Conservation (phyloP, 177 flowering plant genomes). For the Vitis hybrid region DNA sequence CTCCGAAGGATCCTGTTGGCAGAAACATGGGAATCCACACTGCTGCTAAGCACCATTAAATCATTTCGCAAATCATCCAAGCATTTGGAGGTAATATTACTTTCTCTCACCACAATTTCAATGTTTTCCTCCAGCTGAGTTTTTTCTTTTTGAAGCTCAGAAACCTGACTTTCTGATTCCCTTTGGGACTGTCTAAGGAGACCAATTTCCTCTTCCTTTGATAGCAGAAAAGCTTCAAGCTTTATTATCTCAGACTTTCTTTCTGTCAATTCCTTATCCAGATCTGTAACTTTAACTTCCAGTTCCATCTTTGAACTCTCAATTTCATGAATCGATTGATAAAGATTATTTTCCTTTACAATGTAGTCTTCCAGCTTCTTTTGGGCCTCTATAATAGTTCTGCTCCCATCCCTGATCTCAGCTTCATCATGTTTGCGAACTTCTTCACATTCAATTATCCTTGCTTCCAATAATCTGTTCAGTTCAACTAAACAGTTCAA, state of each 20-base stretch:
- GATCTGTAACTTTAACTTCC: conserved; percentile 29
- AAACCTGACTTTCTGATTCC: conserved; percentile 41
- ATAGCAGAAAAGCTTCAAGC: conserved; percentile 31
- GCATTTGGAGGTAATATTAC: conserved; percentile 36
- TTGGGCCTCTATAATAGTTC: conserved; percentile 16
- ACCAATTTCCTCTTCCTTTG: conserved; percentile 47
- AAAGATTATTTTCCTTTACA: conserved; percentile 11
- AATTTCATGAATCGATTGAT: conserved; percentile 26
- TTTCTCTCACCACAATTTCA: conserved; percentile 34
- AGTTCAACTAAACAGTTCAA: conserved; percentile 24
- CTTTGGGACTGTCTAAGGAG: conserved; percentile 23
- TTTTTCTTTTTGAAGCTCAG: conserved; percentile 49
- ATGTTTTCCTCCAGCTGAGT: conserved; percentile 38
- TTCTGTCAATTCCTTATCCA: conserved; percentile 27
- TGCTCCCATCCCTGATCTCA: conserved; percentile 20
- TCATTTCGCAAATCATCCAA: conserved; percentile 54
- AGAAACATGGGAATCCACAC: conserved; percentile 50
- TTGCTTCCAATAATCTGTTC: conserved; percentile 38
- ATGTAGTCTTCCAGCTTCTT: conserved; percentile 25
- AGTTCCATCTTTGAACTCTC: conserved; percentile 25
- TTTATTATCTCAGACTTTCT: conserved; percentile 32
- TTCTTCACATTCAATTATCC: conserved; percentile 28
- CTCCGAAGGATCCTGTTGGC: conserved; percentile 51
- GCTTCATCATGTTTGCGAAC: conserved; percentile 23
- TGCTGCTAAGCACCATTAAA: conserved; percentile 35